These are phyloP conservation scores for Xylariaceae sp. DNA, from an alignment of 2,329 filamentous ascomycete genomes.

Conservation along the genomic window DNA sequence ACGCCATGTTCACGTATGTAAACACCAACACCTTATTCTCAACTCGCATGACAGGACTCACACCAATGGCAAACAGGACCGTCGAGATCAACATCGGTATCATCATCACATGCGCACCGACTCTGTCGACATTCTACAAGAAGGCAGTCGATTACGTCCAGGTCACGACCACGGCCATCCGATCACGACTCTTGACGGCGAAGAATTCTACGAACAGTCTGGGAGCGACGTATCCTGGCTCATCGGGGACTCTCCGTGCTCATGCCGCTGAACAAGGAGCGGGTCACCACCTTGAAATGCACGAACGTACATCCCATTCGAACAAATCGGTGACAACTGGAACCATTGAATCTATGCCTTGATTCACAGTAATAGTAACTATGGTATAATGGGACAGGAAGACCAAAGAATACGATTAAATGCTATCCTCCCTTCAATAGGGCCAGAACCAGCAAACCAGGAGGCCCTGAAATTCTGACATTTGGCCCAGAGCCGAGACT, in stretches of 20 bases:
- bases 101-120: background rate
- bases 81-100: background rate
- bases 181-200: background rate
- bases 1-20: background rate
- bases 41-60: background rate
- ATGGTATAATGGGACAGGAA: too few relatives aligned
- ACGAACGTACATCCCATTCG: background rate
- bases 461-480: too few relatives aligned
- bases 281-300: background rate
- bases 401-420: too few relatives aligned
- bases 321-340: background rate
- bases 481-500: too few relatives aligned
- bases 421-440: too few relatives aligned
- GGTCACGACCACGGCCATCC: background rate
- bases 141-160: background rate
- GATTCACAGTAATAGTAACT: too few relatives aligned
- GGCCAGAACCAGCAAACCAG: too few relatives aligned
- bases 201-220: background rate
- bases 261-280: background rate
- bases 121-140: background rate
- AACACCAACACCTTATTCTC: background rate
- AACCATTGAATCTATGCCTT: background rate
- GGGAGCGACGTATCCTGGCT: background rate
- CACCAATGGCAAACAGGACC: background rate
- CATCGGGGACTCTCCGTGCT: background rate